Evolutionary conservation across 2,329 filamentous ascomycete species (phyloP), one percentile per base, ranked within the genome.

Genomic region (Pleurostoma richardsiae): DNA sequence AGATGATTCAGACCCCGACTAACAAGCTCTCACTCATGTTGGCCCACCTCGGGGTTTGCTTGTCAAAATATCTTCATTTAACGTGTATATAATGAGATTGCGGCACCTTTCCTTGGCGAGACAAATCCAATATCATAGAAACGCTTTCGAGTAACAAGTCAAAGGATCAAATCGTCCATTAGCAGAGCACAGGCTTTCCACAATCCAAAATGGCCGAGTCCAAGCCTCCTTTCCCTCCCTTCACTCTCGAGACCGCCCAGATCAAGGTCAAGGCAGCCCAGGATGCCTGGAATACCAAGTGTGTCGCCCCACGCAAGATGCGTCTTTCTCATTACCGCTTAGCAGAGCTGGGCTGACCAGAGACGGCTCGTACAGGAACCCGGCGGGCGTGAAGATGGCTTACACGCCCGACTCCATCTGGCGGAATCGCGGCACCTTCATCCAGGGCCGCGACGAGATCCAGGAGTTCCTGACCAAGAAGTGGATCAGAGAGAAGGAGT

Each of bases 251-350:
- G 60, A 85, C 82, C 1, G 90, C 90, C 3, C 70, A 70, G 11
- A 71, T 74, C 49, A 95, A 95, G 63, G 89, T 95, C 52, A 95
- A 95, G 68, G 84, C 83, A 19, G 89, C 88, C 0, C 90, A 95
- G 61, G 80, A 89, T 61, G 72, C 85, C 3, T 95, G 90, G 90
- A 95, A 95, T 59, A 85, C 83, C 1, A 78, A 72, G 86, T 88
- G 64, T 54, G 69, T 39, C 5, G 10, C 42, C 6, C 38, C n/a
- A n/a, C 19, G 19, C 19, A 19, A 19, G 19, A 19, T 19, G 19
- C 19, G 19, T 7, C 6, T 8, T 7, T 39, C 7, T 3, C 4
- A 4, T 8, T 42, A 27, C 11, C 31, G 26, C 3, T 27, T 5
- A 5, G 11, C 6, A 10, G 8, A 30, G 6, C 29, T 29, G 40